These are phyloP conservation scores for Coemansia sp. DNA, from an alignment of 192 early-diverging fungal genomes.

Conservation along the genomic window DNA sequence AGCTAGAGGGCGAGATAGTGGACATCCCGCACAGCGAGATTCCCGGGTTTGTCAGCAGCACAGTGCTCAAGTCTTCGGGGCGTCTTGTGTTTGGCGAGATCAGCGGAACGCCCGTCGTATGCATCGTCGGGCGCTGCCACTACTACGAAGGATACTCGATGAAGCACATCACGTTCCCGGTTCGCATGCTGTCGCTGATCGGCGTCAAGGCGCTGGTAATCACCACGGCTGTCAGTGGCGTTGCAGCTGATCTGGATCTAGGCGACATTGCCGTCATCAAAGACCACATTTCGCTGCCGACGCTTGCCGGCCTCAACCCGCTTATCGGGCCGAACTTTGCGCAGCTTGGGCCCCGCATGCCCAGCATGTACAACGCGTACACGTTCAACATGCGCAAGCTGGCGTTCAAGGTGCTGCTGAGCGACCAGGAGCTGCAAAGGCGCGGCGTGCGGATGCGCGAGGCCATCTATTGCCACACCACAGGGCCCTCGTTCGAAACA, in stretches of 20 bases:
- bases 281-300: slow-evolving; percentile 80
- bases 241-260: slow-evolving; percentile 75
- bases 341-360: slow-evolving; percentile 85
- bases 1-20: slow-evolving; percentile 61
- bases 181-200: slow-evolving; percentile 83
- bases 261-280: slow-evolving; percentile 83
- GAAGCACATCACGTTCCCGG: slow-evolving; percentile 78
- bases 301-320: slow-evolving; percentile 73
- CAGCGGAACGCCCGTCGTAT: slow-evolving; percentile 69
- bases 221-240: slow-evolving; percentile 85
- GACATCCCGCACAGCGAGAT: slow-evolving; percentile 79
- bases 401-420: slow-evolving; percentile 57
- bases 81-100: slow-evolving; percentile 81
- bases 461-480: slow-evolving; percentile 79
- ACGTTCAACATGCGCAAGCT: slow-evolving; percentile 73
- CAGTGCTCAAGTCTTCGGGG: slow-evolving; percentile 48
- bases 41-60: slow-evolving; percentile 81
- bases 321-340: slow-evolving; percentile 84
- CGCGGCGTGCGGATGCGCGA: slow-evolving; percentile 64
- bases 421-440: slow-evolving; percentile 31
- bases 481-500: slow-evolving; percentile 94
- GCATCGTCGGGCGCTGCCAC: slow-evolving; percentile 90
- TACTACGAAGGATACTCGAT: slow-evolving; percentile 87
- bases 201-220: slow-evolving; percentile 77
- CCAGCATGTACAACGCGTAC: slow-evolving; percentile 84